Evolutionary conservation across 2,329 filamentous ascomycete species (phyloP).

Genomic region (Pseudocercospora ulei): DNA sequence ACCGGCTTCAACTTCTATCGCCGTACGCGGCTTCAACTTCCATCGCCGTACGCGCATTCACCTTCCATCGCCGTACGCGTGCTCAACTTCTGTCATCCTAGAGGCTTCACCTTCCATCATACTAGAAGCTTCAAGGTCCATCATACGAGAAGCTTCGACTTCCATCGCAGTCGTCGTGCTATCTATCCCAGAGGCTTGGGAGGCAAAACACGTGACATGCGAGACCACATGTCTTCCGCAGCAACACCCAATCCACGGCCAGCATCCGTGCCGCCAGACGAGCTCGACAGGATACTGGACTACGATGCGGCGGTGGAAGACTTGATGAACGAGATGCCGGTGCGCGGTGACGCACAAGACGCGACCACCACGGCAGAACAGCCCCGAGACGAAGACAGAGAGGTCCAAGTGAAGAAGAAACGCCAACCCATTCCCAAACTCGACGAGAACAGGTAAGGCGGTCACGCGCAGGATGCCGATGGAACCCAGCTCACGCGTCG

Average conservation of each 20-base stretch:
- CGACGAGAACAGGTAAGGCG: constrained; percentile 60
- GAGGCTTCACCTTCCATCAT: too few relatives aligned
- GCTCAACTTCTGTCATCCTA: too few relatives aligned
- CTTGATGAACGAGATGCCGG: constrained; percentile 39
- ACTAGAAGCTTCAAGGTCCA: too few relatives aligned
- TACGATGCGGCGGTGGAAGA: constrained; percentile 56
- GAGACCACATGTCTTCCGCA: constrained; percentile 29
- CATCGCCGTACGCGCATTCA: too few relatives aligned
- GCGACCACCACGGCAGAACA: constrained; percentile 35
- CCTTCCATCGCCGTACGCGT: too few relatives aligned
- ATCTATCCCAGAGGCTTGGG: too few relatives aligned
- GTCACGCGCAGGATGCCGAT: neutral
- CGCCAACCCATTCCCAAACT: constrained; percentile 72
- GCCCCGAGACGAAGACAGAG: constrained; percentile 65
- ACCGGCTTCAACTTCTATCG: too few relatives aligned
- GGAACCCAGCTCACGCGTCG: constrained; percentile 6
- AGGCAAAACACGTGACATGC: too few relatives aligned
- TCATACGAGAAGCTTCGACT: too few relatives aligned
- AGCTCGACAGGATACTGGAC: constrained; percentile 61
- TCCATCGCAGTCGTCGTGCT: too few relatives aligned
- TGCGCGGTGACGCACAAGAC: constrained; percentile 42
- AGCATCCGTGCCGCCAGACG: constrained; percentile 34
- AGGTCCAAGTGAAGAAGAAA: constrained; percentile 71
- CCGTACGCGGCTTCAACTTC: too few relatives aligned
- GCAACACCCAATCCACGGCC: constrained; percentile 21